Base-by-base conservation (phyloP, 306 rosid genomes). In the Inga leiocalycina region DNA sequence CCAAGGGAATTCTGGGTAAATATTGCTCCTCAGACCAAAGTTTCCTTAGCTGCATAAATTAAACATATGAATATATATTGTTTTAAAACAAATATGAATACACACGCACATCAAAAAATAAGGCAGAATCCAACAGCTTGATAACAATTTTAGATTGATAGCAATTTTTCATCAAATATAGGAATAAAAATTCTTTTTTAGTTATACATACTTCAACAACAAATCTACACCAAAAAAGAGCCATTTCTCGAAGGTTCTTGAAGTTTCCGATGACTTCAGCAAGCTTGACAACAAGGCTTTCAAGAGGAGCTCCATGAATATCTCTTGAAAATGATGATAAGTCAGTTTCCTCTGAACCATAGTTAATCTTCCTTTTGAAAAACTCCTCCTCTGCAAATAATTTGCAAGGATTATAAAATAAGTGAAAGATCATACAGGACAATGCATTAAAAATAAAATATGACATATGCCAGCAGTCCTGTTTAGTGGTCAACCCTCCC, bases 241-340 rank as follows among this genome's bases (percentile, higher is more conserved):
- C 87, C 97, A 94, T 94, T 88, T 91, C 89, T 80, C 81, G 88
- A 46, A 92, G 81, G 46, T 86, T 83, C 88, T 78, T 88, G 83
- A 94, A 94, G 94, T 85, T 94, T 85, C 99, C 99, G 6, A 91
- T 85, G 49, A 91, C 93, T 94, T 92, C 98, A 78, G 98, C 98
- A 67, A 97, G 86, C 89, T 94, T 94, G 81, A 90, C 97, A 84
- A 94, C 84, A 30, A 97, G 89, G 90, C 97, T 92, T 81, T 92
- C 94, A 48, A 91, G 90, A 85, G 99, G 99, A 80, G 99, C 90
- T 84, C 99, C 97, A 59, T 94, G 98, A 85, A 94, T 87, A 84
- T 94, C 99, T 89, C 88, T 92, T 24, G 89, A 85, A 75, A 92
- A 87, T 79, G 87, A 88, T 81, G 94, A 81, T 56, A 71, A 12